Base-by-base conservation (phyloP, 2,329 filamentous ascomycete genomes). In the Pyrenophora seminiperda region DNA sequence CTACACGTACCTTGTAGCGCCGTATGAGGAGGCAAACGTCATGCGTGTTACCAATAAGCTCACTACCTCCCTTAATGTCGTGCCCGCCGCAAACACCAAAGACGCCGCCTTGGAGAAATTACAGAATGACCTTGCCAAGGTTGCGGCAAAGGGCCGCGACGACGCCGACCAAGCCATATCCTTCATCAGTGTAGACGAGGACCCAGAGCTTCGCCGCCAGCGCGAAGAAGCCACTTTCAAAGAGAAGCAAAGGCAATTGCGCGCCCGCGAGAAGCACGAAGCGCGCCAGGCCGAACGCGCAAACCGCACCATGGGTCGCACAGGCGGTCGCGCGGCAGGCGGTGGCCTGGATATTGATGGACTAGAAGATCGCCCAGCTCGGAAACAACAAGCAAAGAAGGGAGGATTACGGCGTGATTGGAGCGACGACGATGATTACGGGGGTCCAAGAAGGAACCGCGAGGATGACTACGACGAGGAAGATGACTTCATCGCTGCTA, bases 371-470 rank as follows among this genome's bases (percentile, higher is more conserved):
- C 62, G 66, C 32, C 61, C 69, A 17, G 55, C 58, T 5, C 62
- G 59, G 39, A 73, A 72, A 55, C 59, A 62, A 7, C 59, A 34
- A 17, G 34, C 62, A 18, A 55, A 65, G n/a, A 77, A 75, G 60
- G 61, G 68, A 13, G 66, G 73, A 19, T 64, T 73, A 29, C 67
- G 76, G 53, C 73, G 73, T 41, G 77, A 79, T 53, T 80, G 76
- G 51, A 88, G 89, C 60, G 89, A 90, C 53, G 88, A 92, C 63
- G 90, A 90, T 7, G 89, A 91, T 62, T 88, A 90, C 59, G 88
- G 89, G 51, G 78, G 86, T 15, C 58, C 59, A 7, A 83, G 84
- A 13, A 80, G 82, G 30, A 80, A 81, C 24, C 82, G 83, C 43
- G 81, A 87, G 52, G 87, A 92, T 58, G 87, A 90, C 61, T 93